Base-by-base conservation (phyloP, 768 basidiomycete genomes). In the Suillus lakei region DNA sequence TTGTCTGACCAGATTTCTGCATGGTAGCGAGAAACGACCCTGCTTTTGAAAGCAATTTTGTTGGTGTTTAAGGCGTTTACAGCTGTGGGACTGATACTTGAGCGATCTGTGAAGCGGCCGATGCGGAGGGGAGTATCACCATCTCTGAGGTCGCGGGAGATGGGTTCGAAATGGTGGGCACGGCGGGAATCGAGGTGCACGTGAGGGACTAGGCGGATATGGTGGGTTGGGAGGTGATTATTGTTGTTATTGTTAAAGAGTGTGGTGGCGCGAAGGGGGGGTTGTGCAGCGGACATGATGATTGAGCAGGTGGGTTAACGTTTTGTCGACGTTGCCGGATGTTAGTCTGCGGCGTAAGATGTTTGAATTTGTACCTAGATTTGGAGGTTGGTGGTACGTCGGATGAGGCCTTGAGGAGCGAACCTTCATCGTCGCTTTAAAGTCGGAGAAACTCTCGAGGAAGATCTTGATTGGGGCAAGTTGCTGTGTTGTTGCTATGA, bases 191-290 rank as follows among this genome's bases (percentile, higher is more conserved):
- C 97, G 72, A 99, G 89, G 73, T n/a, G n/a, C n/a, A 99, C 88
- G 73, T 98, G 95, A 15, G 97, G 97, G 12, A 98, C 97, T 61
- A 99, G 90, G 21, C 96, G 91, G 73, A 98, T 93, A 67, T 93
- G 91, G 72, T 93, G 90, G 5, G 83, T 67, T 8, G 78, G 76
- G 28, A 70, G 68, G 7, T 23, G n/a, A n/a, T n/a, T 2, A 69
- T 71, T 63, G 9, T 69, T 67, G 5, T n/a, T 3, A 68, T 71
- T 63, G 10, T 68, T 67, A 58, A 64, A 63, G 71, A 53, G 67
- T 64, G 44, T 16, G 63, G 28, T 41, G 65, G 56, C 23, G 5
- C 51, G 60, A 34, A 26, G 13, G 36, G 56, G 60, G 18, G 12
- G 58, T 66, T 4, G 72, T 63, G 43, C 66, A 61, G 70, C 51